Evolutionary conservation across 2,329 filamentous ascomycete species (phyloP), one percentile per base, ranked within the genome.

Genomic region (Aspergillus sp.): DNA sequence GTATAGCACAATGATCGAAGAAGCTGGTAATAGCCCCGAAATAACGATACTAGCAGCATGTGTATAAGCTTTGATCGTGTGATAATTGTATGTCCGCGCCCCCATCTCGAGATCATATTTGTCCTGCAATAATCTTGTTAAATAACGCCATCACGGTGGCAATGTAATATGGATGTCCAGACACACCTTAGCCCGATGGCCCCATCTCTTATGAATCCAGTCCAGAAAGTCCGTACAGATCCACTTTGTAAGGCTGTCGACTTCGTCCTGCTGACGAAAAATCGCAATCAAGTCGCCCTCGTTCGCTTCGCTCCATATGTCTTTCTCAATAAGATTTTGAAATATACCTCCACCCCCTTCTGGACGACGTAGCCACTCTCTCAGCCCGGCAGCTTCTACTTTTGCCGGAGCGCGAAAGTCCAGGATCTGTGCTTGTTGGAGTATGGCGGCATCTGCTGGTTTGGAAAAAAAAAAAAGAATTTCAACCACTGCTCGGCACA

Each of bases 371-470:
- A 55, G 14, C 55, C 55, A 57, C 1, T 45, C 10, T 11, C 32
- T 24, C 22, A 55, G 42, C 3, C 30, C n/a, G 3, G n/a, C 16
- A 1, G 49, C 19, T n/a, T 57, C 55, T 11, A 11, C 6, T 9
- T 24, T 7, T 19, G 55, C 47, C 1, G 55, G 55, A 13, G 17
- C 6, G 6, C 38, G 44, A 22, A 53, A 38, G 3, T 38, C 42
- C 4, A 57, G 26, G 2, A 57, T 24, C 14, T 57, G 40, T 1
- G 41, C 19, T 20, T 57, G 48, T 19, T 57, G 55, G 2, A 52
- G 19, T 13, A 55, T n/a, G 1, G 55, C 55, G 3, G 32, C 42
- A 14, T 57, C 52, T 57, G n/a, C n/a, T n/a, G n/a, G n/a, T n/a
- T n/a, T n/a, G n/a, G n/a, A n/a, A n/a, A n/a, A n/a, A n/a, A n/a